phyloP scores from a whole-genome alignment of 331 rosid genomes.

The Acacia pycnantha region DNA sequence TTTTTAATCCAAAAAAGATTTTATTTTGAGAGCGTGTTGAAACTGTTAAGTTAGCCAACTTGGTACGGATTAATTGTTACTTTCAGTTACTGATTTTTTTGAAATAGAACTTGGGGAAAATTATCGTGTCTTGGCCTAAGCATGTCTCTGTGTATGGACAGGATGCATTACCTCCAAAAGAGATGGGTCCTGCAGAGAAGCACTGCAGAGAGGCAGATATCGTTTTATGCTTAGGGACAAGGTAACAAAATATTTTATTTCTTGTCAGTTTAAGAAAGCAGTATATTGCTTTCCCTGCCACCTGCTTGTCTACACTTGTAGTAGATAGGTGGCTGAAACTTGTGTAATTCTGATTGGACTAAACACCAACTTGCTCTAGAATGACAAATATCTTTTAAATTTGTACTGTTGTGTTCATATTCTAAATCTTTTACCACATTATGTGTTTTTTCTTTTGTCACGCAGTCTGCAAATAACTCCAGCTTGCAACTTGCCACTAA shows the following conservation, averaged over 20 bases:
- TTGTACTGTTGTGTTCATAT: neutral
- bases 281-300: constrained; percentile 5
- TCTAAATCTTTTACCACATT: constrained; percentile 15
- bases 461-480: constrained; percentile 98
- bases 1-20: neutral
- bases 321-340: constrained; percentile 11
- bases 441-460: constrained; percentile 17
- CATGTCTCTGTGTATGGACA: constrained; percentile 33
- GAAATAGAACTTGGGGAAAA: neutral
- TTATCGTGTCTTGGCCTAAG: neutral
- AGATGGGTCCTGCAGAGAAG: constrained; percentile 94
- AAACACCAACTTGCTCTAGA: constrained; percentile 1
- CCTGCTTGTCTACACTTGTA: constrained; percentile 12
- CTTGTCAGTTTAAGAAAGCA: constrained; percentile 5
- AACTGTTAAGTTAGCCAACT: neutral
- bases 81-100: constrained; percentile 2
- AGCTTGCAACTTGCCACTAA: constrained; percentile 93
- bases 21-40: neutral
- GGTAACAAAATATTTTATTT: constrained; percentile 45
- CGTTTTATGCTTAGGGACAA: constrained; percentile 93
- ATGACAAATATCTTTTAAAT: constrained; percentile 9
- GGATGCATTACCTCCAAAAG: constrained; percentile 94
- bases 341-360: constrained; percentile 3
- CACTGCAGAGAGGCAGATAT: constrained; percentile 93
- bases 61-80: neutral